Evolutionary conservation across 768 basidiomycete genomes (phyloP), one percentile per base, ranked within the genome.

Genomic region (Boletus vinaceobasis): DNA sequence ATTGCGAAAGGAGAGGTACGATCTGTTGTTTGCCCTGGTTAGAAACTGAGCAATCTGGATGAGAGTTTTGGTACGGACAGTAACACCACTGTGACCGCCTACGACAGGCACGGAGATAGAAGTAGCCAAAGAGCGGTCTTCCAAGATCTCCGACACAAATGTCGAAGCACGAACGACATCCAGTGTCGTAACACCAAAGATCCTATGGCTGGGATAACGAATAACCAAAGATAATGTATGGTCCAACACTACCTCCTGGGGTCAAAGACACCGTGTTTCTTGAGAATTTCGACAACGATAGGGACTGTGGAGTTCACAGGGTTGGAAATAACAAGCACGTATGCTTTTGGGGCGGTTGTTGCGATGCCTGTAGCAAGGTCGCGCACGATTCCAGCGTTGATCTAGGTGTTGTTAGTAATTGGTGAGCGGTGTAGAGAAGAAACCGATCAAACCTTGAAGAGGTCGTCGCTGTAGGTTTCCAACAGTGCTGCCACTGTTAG

Each of bases 231-330:
- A 19, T 11, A 8, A 39, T 14, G 17, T 23, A 7, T 11, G 32
- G 17, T 31, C 13, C 14, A 19, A 61, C 76, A 38, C 27, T 69
- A 93, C 95, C 84, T 83, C 79, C 90, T 97, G 59, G 93, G 89
- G 72, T 99, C 85, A 69, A 88, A 98, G 29, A 92, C 88, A 43
- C 86, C 87, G 60, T 88, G 82, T 73, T 92, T 87, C 84, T 96
- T 99, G 78, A 95, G 84, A 36, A 96, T 88, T 73, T 98, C 96
- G 15, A 85, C 93, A 43, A 93, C 93, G 67, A 99, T 92, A 45
- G 97, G 97, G 37, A 98, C 96, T 37, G 97, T 98, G 40, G 96
- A 98, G 83, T 99, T 98, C 70, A 99, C 96, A 32, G 97, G 97
- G 79, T 99, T 99, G 64, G 97, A 96, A 73, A 99, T 98, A 62